phyloP scores from a whole-genome alignment of 2,329 filamentous ascomycete genomes.

The Chalaropsis thielavioides region DNA sequence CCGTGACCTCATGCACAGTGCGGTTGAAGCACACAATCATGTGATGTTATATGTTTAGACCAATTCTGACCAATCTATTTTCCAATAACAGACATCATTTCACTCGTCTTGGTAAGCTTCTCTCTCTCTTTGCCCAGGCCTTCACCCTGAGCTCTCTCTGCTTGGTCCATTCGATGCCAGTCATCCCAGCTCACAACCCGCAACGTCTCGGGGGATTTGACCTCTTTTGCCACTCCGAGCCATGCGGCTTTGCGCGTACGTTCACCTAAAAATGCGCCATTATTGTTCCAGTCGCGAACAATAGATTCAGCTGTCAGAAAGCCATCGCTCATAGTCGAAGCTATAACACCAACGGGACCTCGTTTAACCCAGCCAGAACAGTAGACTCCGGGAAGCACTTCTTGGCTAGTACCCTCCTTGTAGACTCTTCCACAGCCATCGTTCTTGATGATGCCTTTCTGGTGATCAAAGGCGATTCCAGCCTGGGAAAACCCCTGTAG shows the following conservation, averaged over 20 bases:
- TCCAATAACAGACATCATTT: constrained; percentile 39
- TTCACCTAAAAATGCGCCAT: constrained; percentile 28
- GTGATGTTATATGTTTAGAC: neutral
- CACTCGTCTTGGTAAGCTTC: constrained; percentile 43
- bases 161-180: constrained; percentile 71
- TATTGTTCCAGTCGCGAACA: constrained; percentile 53
- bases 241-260: constrained; percentile 41
- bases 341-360: constrained; percentile 89
- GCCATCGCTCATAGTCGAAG: constrained; percentile 88
- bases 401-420: constrained; percentile 21
- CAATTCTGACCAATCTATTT: neutral
- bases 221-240: constrained; percentile 54
- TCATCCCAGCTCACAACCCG: constrained; percentile 61
- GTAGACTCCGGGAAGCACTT: constrained; percentile 55
- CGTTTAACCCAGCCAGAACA: constrained; percentile 94
- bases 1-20: neutral
- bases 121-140: constrained; percentile 62
- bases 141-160: constrained; percentile 54
- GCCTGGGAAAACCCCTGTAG: constrained; percentile 60
- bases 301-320: constrained; percentile 81
- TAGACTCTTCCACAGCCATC: constrained; percentile 62
- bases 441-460: constrained; percentile 64
- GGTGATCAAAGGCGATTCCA: constrained; percentile 62
- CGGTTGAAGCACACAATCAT: neutral
- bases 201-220: neutral